Evolutionary conservation across 805 yeast genomes (phyloP).

Genomic region (Tanozyma kutaoensis): DNA sequence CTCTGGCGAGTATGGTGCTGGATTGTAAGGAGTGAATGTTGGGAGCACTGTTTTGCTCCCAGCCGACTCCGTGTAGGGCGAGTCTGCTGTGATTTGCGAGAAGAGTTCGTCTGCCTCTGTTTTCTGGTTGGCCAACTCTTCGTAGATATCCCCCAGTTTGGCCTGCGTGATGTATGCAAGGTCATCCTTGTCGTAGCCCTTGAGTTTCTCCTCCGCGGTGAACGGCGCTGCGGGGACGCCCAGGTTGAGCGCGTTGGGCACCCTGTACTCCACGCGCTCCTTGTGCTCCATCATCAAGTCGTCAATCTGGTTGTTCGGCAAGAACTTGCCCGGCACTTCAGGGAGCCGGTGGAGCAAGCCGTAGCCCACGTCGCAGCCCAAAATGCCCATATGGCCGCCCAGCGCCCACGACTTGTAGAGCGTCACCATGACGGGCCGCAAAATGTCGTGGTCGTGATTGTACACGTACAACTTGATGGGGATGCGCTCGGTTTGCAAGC

Average conservation of each 20-base stretch:
- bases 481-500: conserved; percentile 17
- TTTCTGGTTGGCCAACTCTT: too few relatives aligned
- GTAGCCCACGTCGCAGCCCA: conserved; percentile 93
- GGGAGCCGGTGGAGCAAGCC: conserved; percentile 86
- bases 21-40: neutral
- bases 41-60: neutral
- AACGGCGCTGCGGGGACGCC: conserved; percentile 2
- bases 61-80: too few relatives aligned
- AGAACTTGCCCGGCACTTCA: conserved; percentile 41
- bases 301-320: conserved; percentile 10
- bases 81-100: too few relatives aligned
- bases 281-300: conserved; percentile 21
- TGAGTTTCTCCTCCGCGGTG: conserved; percentile 1
- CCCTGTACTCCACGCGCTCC: conserved; percentile 8
- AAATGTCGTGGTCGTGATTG: conserved; percentile 75
- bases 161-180: too few relatives aligned
- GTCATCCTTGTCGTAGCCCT: neutral
- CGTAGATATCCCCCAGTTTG: too few relatives aligned
- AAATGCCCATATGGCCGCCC: conserved; percentile 50
- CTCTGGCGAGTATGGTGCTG: neutral
- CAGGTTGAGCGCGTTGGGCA: conserved; percentile 1
- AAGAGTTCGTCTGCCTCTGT: too few relatives aligned
- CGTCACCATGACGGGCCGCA: conserved; percentile 76
- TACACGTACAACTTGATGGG: conserved; percentile 44
- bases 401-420: conserved; percentile 54